These are phyloP conservation scores for Amanita pseudoporphyria DNA, from an alignment of 768 basidiomycete genomes.

Conservation along the genomic window DNA sequence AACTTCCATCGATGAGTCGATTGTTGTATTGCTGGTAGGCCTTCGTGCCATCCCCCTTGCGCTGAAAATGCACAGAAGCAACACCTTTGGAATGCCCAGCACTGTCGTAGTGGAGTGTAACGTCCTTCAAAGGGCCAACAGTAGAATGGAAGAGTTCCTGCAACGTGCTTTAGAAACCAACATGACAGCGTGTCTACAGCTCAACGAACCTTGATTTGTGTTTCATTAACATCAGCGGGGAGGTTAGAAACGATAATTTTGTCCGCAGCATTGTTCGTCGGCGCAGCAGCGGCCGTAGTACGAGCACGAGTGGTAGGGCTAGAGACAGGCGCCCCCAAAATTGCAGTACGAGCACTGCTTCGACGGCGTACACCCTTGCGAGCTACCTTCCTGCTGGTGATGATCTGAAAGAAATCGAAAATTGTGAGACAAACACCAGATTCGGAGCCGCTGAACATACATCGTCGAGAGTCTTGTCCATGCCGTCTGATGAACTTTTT, in stretches of 20 bases:
- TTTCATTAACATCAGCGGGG: slow-evolving; percentile 86
- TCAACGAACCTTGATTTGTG: slow-evolving; percentile 76
- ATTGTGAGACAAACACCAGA: slow-evolving; percentile 13
- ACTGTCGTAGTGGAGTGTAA: slow-evolving; percentile 79
- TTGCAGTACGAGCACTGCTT: slow-evolving; percentile 40
- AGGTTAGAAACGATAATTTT: slow-evolving; percentile 97
- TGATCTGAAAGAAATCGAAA: slow-evolving; percentile 41
- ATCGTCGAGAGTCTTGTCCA: slow-evolving; percentile 84
- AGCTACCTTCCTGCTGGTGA: slow-evolving; percentile 46
- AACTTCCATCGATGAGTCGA: slow-evolving; percentile 99
- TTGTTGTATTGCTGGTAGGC: slow-evolving; percentile 95
- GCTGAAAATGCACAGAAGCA: slow-evolving; percentile 78
- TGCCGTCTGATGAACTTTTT: slow-evolving; percentile 19
- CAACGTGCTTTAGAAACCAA: not conserved
- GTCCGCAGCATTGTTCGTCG: slow-evolving; percentile 39
- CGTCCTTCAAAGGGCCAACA: slow-evolving; percentile 78
- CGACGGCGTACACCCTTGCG: slow-evolving; percentile 36
- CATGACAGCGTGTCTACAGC: not conserved
- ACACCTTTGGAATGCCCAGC: slow-evolving; percentile 85
- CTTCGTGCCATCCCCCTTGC: slow-evolving; percentile 83
- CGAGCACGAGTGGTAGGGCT: slow-evolving; percentile 46
- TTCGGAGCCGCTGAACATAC: slow-evolving; percentile 30
- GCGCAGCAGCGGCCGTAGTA: slow-evolving; percentile 26
- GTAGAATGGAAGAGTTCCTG: slow-evolving; percentile 92
- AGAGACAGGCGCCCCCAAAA: slow-evolving; percentile 45